These are phyloP conservation scores for Cubamyces sp. DNA, from an alignment of 768 basidiomycete species.

Conservation along the genomic window DNA sequence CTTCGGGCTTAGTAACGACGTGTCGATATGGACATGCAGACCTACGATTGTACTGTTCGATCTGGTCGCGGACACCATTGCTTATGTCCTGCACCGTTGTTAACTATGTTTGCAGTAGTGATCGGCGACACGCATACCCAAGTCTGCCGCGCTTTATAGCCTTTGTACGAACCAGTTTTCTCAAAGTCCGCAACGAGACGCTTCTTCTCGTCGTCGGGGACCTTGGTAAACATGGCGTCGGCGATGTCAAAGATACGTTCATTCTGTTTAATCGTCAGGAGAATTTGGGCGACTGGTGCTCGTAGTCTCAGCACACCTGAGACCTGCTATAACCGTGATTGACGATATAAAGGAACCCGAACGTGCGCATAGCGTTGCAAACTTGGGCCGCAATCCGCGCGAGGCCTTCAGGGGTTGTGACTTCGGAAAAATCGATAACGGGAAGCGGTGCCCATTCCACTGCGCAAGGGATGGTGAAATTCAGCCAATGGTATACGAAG, in stretches of 20 bases:
- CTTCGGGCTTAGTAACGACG: not conserved
- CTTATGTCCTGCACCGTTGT: slow-evolving; percentile 54
- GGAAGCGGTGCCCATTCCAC: slow-evolving; percentile 56
- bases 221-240: slow-evolving; percentile 39
- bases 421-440: slow-evolving; percentile 53
- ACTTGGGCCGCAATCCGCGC: slow-evolving; percentile 44
- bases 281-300: not conserved
- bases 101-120: too few relatives aligned
- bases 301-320: slow-evolving; percentile 10
- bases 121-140: slow-evolving; percentile 50
- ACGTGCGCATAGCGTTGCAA: slow-evolving; percentile 48
- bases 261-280: slow-evolving; percentile 37
- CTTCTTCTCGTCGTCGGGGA: slow-evolving; percentile 39
- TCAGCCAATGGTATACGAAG: too few relatives aligned
- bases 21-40: not conserved
- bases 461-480: slow-evolving; percentile 29
- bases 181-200: slow-evolving; percentile 36
- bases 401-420: slow-evolving; percentile 43
- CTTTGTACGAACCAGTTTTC: slow-evolving; percentile 52
- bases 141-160: slow-evolving; percentile 57
- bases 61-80: slow-evolving; percentile 62
- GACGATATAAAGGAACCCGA: slow-evolving; percentile 45
- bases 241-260: slow-evolving; percentile 43
- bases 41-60: slow-evolving; percentile 65
- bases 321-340: slow-evolving; percentile 24